Conservation (phyloP, 306 rosid genomes). For the Medicago arabica region DNA sequence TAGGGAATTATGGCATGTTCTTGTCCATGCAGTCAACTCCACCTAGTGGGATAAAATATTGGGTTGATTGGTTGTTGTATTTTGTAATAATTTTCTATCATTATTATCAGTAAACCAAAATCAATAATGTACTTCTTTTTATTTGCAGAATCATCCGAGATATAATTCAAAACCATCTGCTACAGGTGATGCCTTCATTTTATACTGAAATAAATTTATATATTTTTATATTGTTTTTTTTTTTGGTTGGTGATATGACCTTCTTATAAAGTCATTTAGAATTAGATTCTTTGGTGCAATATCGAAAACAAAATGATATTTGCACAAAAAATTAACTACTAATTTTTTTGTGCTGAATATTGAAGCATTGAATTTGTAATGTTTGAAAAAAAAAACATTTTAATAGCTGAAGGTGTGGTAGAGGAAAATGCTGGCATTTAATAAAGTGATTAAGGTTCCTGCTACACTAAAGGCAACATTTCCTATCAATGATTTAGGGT, state of each 20-base stretch:
- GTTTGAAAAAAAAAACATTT: neutral
- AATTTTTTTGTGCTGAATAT: slow-evolving; percentile 13
- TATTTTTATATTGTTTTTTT: slow-evolving; percentile 11
- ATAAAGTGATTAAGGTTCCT: slow-evolving; percentile 9
- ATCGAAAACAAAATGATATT: neutral
- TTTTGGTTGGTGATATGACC: neutral
- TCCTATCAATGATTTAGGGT: slow-evolving; percentile 3
- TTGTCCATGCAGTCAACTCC: neutral
- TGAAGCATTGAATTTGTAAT: slow-evolving; percentile 5
- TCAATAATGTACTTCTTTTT: slow-evolving; percentile 19
- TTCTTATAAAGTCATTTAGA: slow-evolving; percentile 22
- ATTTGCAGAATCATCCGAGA: slow-evolving; percentile 89
- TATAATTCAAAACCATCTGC: slow-evolving; percentile 93
- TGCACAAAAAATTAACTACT: neutral
- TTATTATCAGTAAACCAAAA: slow-evolving; percentile 16
- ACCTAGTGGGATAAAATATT: neutral
- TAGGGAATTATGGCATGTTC: neutral
- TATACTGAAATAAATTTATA: slow-evolving; percentile 34
- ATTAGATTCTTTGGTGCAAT: slow-evolving; percentile 10
- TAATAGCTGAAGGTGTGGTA: neutral
- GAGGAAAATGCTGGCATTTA: slow-evolving; percentile 13
- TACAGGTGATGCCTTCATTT: slow-evolving; percentile 72
- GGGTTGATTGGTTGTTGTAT: slow-evolving; percentile 1
- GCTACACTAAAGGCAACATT: slow-evolving; percentile 2
- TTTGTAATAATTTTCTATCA: slow-evolving; percentile 24